Percentiles rank a stretch among this genome's conserved stretches.
These are phyloP conservation scores for Epichloe uncinata DNA, from an alignment of 2,329 filamentous ascomycete genomes.

Conservation along the genomic window DNA sequence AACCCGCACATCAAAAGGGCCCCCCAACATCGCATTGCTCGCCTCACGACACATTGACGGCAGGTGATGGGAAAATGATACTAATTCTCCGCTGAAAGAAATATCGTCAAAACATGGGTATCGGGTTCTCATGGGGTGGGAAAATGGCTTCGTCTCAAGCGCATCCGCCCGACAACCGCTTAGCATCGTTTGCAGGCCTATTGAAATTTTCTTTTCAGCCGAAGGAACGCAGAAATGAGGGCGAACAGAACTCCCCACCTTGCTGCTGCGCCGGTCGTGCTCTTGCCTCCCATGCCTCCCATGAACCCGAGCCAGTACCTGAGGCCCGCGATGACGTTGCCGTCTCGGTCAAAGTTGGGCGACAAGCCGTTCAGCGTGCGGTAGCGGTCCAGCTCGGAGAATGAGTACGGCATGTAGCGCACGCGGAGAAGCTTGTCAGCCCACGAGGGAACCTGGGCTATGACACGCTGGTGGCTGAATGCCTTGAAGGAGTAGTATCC, in stretches of 20 bases:
- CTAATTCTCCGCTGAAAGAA: no score
- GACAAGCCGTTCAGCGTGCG: conserved; percentile 27
- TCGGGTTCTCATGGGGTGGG: neutral
- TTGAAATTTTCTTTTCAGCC: conserved; percentile 19
- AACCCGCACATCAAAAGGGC: neutral
- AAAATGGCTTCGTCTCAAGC: neutral
- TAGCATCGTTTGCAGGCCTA: conserved; percentile 18
- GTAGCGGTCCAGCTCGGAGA: conserved; percentile 30
- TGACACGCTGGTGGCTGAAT: conserved; percentile 26
- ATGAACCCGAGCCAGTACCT: conserved; percentile 41
- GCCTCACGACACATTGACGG: neutral
- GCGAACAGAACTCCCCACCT: conserved; percentile 35
- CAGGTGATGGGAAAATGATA: no score
- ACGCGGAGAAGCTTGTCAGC: conserved; percentile 43
- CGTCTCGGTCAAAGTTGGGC: conserved; percentile 51
- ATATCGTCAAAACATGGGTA: neutral
- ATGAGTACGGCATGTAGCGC: conserved; percentile 52
- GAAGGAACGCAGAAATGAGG: conserved; percentile 20
- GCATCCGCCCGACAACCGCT: neutral
- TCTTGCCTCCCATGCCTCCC: conserved; percentile 36
- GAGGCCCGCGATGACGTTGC: conserved; percentile 35
- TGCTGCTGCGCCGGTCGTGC: conserved; percentile 34
- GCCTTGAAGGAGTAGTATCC: conserved; percentile 33
- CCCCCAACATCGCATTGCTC: neutral
- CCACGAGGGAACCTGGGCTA: conserved; percentile 25